These are phyloP conservation scores for Reticulascus tulasneorum DNA, from an alignment of 2,329 filamentous ascomycete species.

Conservation along the genomic window DNA sequence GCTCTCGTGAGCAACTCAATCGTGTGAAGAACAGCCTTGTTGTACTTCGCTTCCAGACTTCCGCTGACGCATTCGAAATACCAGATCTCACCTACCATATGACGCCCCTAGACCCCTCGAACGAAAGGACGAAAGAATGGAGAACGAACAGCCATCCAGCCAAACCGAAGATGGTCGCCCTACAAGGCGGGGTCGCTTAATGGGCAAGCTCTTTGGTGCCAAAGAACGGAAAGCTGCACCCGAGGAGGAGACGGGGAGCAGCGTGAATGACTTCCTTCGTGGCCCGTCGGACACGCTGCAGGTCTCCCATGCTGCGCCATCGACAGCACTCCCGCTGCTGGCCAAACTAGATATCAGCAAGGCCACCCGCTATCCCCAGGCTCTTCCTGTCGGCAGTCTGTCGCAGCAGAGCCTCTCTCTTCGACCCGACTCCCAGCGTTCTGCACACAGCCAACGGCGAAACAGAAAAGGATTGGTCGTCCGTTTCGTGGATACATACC, in stretches of 20 bases:
- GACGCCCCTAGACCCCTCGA: no score
- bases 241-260: constrained; percentile 34
- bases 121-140: constrained; percentile 36
- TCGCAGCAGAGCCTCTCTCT: constrained; percentile 41
- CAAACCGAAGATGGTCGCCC: constrained; percentile 34
- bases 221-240: constrained; percentile 37
- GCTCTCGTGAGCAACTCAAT: no score
- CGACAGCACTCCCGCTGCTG: constrained; percentile 39
- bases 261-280: constrained; percentile 57
- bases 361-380: constrained; percentile 53
- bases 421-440: constrained; percentile 37
- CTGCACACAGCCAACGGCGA: constrained; percentile 39
- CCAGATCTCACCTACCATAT: constrained; percentile 2
- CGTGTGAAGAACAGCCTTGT: no score
- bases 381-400: constrained; percentile 38
- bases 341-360: constrained; percentile 51
- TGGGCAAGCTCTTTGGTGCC: constrained; percentile 58
- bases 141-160: constrained; percentile 37
- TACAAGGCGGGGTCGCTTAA: constrained; percentile 52
- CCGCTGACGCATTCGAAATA: no score
- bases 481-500: constrained; percentile 66
- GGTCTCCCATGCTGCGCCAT: constrained; percentile 45
- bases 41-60: no score
- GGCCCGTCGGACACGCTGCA: constrained; percentile 52
- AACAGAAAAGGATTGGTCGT: constrained; percentile 69